phyloP scores from a whole-genome alignment of 768 basidiomycete species.

The Rhodotorula paludigena region DNA sequence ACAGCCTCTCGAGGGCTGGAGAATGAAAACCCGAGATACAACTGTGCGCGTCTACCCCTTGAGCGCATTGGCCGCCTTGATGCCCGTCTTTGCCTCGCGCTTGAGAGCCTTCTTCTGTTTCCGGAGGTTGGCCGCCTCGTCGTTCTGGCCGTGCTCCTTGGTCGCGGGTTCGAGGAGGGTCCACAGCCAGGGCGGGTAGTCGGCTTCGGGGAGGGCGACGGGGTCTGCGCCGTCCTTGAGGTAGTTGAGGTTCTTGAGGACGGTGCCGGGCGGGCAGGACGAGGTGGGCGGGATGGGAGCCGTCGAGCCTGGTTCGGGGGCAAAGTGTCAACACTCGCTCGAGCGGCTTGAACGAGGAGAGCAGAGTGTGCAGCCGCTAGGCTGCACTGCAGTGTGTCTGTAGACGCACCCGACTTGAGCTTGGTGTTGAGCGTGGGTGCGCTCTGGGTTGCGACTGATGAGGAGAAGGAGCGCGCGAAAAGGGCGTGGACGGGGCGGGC shows the following conservation, averaged over 20 bases:
- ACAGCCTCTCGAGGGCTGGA: too few species aligned
- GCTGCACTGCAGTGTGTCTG: too few species aligned
- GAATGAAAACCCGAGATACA: too few species aligned
- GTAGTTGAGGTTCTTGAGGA: conserved; percentile 46
- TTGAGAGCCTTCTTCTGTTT: conserved; percentile 24
- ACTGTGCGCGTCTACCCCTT: conserved; percentile 41
- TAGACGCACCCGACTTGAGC: too few species aligned
- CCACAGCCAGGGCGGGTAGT: conserved; percentile 51
- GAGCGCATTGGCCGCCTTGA: conserved; percentile 47
- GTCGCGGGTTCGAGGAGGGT: conserved; percentile 2
- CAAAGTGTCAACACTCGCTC: too few species aligned
- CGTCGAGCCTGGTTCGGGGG: too few species aligned
- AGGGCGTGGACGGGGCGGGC: background rate
- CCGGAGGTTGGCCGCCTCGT: background rate
- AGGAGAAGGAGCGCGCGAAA: background rate
- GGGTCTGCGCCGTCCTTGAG: conserved; percentile 49
- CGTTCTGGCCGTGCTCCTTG: background rate
- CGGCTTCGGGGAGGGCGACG: conserved; percentile 47
- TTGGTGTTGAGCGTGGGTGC: too few species aligned
- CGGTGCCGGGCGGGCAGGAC: conserved; percentile 45
- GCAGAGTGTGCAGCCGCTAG: too few species aligned
- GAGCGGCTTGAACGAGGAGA: too few species aligned
- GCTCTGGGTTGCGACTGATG: too few species aligned
- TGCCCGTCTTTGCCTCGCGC: conserved; percentile 38
- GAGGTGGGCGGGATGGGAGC: conserved; percentile 3